phyloP scores from a whole-genome alignment of 495 filamentous ascomycete genomes.

The Xylaria acuta region DNA sequence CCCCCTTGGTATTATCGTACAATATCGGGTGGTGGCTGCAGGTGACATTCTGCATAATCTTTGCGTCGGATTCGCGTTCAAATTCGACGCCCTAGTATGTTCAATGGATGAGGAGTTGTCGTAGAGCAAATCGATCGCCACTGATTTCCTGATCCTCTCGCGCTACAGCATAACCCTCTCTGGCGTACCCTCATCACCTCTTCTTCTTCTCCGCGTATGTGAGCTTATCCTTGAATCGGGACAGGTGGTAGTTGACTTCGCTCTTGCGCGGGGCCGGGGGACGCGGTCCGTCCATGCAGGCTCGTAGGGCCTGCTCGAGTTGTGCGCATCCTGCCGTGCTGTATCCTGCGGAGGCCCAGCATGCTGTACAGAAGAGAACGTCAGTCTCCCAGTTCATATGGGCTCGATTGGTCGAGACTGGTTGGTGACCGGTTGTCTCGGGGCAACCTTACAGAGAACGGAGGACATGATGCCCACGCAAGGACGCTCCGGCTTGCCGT shows the following conservation, averaged over 20 bases:
- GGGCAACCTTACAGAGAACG: conserved; percentile 75
- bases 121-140: neutral
- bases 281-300: conserved; percentile 92
- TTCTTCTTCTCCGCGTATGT: conserved; percentile 75
- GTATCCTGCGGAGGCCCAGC: conserved; percentile 91
- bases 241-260: conserved; percentile 94
- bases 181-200: conserved; percentile 29
- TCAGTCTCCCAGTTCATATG: conserved; percentile 17
- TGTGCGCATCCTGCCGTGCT: conserved; percentile 74
- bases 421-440: neutral
- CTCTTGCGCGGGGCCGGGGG: conserved; percentile 71
- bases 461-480: conserved; percentile 86
- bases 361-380: conserved; percentile 62
- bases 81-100: neutral
- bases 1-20: conserved; percentile 10
- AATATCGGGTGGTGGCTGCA: neutral
- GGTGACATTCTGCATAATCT: neutral
- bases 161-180: neutral
- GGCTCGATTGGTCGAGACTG: neutral
- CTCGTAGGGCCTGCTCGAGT: conserved; percentile 79
- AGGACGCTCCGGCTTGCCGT: conserved; percentile 75
- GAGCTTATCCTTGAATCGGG: conserved; percentile 83
- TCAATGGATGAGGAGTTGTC: neutral
- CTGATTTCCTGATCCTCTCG: neutral
- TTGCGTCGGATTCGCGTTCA: neutral